Evolutionary conservation across 2,329 filamentous ascomycete species (phyloP).

Genomic region (Exophiala phaeomuriformis): DNA sequence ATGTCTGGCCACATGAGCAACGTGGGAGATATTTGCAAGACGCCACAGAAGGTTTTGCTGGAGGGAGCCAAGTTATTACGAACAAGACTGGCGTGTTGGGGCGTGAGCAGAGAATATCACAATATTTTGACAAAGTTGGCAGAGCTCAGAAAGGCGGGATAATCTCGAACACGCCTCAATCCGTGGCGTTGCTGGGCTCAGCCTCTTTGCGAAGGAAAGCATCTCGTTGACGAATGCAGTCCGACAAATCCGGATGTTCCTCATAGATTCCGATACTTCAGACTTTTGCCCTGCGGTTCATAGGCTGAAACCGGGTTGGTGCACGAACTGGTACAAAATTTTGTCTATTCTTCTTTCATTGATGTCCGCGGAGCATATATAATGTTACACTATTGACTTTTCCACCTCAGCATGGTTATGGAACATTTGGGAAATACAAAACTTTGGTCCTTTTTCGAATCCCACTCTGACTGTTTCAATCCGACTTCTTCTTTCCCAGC

Average conservation of each 20-base stretch:
- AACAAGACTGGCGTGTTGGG: conserved; percentile 30
- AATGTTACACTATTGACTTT: conserved; percentile 24
- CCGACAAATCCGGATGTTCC: too few species aligned
- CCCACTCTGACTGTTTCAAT: conserved; percentile 56
- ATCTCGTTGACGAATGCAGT: not conserved
- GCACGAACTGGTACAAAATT: too few species aligned
- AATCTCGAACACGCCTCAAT: not conserved
- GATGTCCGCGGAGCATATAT: too few species aligned
- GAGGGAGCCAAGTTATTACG: conserved; percentile 24
- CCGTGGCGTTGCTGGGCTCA: not conserved
- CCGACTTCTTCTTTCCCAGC: conserved; percentile 56
- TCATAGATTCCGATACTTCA: too few species aligned
- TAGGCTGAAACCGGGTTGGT: too few species aligned
- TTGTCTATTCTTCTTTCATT: too few species aligned
- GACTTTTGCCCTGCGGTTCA: too few species aligned
- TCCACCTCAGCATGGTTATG: conserved; percentile 59
- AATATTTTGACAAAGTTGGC: conserved; percentile 32
- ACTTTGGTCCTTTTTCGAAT: conserved; percentile 46
- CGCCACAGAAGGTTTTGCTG: conserved; percentile 21
- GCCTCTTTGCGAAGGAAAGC: not conserved
- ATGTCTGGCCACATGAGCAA: conserved; percentile 48
- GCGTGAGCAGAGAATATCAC: conserved; percentile 32
- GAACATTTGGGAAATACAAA: conserved; percentile 65
- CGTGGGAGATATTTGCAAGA: conserved; percentile 40
- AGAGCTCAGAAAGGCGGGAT: conserved; percentile 25